These are phyloP conservation scores for Nyssa sinensis DNA, from an alignment of 148 eudicot genomes.

Conservation along the genomic window DNA sequence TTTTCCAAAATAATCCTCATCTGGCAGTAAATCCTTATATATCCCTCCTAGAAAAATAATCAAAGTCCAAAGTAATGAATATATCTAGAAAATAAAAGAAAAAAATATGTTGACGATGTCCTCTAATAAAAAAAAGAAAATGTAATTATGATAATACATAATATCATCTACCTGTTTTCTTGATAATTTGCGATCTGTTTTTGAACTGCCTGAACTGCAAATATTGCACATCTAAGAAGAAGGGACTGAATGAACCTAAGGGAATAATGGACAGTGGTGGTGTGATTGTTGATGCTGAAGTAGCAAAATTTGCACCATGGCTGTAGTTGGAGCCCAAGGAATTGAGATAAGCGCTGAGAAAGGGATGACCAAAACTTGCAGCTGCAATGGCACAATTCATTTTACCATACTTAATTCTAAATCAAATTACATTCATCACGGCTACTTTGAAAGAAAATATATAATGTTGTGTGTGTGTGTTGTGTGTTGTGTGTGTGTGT, in stretches of 20 bases:
- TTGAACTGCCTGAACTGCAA: conserved; percentile 9
- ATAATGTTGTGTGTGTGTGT: too few species aligned
- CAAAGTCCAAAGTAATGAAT: too few species aligned
- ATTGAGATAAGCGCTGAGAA: conserved; percentile 9
- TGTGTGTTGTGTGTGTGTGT: too few species aligned
- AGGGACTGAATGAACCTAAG: background rate
- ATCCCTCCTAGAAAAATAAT: conserved; percentile 23
- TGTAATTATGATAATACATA: too few species aligned
- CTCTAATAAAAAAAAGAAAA: too few species aligned
- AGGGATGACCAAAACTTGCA: conserved; percentile 4
- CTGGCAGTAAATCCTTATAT: conserved; percentile 31
- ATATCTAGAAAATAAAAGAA: background rate
- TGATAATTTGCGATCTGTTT: conserved; percentile 5
- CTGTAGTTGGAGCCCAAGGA: conserved; percentile 11
- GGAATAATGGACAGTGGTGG: background rate
- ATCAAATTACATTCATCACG: too few species aligned
- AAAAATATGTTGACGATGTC: too few species aligned
- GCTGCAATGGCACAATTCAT: conserved; percentile 4
- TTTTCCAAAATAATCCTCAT: conserved; percentile 31
- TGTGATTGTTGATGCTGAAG: background rate
- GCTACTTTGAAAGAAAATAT: too few species aligned
- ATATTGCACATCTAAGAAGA: background rate
- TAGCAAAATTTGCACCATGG: conserved; percentile 17
- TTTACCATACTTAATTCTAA: too few species aligned
- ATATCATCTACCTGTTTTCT: background rate